Base-by-base conservation (phyloP, 345 rosid species). In the Linum tenue region DNA sequence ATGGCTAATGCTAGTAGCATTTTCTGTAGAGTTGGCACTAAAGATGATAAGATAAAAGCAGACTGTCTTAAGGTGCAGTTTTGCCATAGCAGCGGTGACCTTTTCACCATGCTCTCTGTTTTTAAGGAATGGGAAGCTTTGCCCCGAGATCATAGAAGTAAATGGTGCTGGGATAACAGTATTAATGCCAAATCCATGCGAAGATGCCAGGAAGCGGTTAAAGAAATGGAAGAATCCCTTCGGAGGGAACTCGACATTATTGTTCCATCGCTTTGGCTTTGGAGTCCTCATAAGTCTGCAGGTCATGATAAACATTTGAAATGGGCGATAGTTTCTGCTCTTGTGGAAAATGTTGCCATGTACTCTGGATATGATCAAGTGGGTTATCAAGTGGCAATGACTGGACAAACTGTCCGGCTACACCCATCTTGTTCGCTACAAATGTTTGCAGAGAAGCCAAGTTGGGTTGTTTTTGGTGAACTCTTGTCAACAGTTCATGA, bases 101-200 rank as follows among this genome's bases (percentile, higher is more conserved):
- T 89, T 38, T 92, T 92, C 73, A 92, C 96, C 39, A 78, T 92
- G 73, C 90, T 89, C 31, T 82, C 95, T 42, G 96, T 92, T 11
- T 92, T 85, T 78, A 80, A 75, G 75, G 87, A 84, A 71, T 89
- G 98, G 98, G 88, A 80, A 60, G 75, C 79, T 68, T 65, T 82
- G 68, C 80, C 76, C 6, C 67, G 8, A 57, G 81, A 79, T 39
- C 71, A 64, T 77, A 78, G 85, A 85, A 90, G 80, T 67, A 79
- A 71, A 64, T 92, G 96, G 96, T 92, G 98, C 72, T 89, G 92
- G 98, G 89, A 89, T 9, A 89, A 89, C 67, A 84, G 98, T 68
- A 77, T 92, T 59, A 92, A 92, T 80, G 98, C 98, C 35, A 92
- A 92, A 70, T 74, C 95, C 9, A 82, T 92, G 96, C 77, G 98